Base-by-base conservation (phyloP, 805 yeast genomes). In the Teunomyces stri region DNA sequence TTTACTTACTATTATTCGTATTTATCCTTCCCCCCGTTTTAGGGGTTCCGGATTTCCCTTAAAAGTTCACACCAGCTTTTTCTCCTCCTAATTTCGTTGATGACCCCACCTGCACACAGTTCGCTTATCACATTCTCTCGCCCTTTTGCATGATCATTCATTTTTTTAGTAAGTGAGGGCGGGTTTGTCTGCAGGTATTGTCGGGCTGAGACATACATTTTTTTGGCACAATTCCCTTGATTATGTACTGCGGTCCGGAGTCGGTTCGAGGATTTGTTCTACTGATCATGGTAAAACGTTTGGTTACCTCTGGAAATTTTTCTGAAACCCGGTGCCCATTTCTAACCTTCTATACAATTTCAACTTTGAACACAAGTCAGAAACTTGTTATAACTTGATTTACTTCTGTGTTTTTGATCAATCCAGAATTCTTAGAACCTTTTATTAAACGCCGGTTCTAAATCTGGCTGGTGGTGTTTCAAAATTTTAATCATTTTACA, bases 61-160 rank as follows among this genome's bases (percentile, higher is more conserved):
- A 25, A 25, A 22, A 9, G 27, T 25, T 25, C 10, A 25, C 3
- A 25, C 11, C 27, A 25, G 27, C 10, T 25, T 25, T 25, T 25
- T 31, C 34, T 31, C 18, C 34, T 31, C 34, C 34, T 31, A 31
- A 13, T 31, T 31, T 21, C 6, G 13, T 35, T 35, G 38, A 35
- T 35, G 38, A 35, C 38, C 37, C 29, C 27, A 22, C 27, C 40
- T 37, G 40, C 40, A 37, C 16, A 37, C 29, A 37, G 10, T 11
- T 13, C 12, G 29, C 40, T 37, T 37, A 37, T 37, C 40, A 22
- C 22, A 10, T 34, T 29, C 40, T 25, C 40, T 15, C 40, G 34
- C 34, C 34, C 34, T 31, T 37, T 37, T 37, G 22, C 38, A 12
- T 37, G 40, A 37, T 37, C 40, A 37, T 37, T 37, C 40, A 37